Base-by-base conservation (phyloP, 306 rosid species). In the Medicago arabica region DNA sequence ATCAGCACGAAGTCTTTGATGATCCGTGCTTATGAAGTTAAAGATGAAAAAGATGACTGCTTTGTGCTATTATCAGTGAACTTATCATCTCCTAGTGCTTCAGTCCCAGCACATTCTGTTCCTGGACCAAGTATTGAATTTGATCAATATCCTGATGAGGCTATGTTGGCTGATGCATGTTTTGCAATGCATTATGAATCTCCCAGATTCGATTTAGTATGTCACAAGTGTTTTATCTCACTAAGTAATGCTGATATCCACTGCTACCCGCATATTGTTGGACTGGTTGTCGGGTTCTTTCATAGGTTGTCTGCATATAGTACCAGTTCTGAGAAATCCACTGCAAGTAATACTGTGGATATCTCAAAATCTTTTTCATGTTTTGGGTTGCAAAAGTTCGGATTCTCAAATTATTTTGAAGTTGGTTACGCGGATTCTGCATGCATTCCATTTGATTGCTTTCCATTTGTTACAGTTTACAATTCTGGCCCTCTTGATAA, bases 401-500 rank as follows among this genome's bases (percentile, higher is more conserved):
- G 98, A 46, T 85, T 90, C 84, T 92, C 98, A 36, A 95, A 95
- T 84, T 95, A 88, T 83, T 68, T 85, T 44, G 90, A 92, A 72
- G 44, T 55, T 62, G 97, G 88, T 54, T 87, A 89, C 47, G 40
- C 84, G 69, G 96, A 86, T 75, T 79, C 83, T 85, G 85, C 89
- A 72, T 83, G 89, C 84, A 92, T 95, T 78, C 93, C 93, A n/a
- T 23, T 87, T 69, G 88, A 87, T 75, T 74, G 47, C 75, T 95
- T 92, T 81, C 98, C 98, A 2, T 94, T 95, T 82, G 80, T 89
- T 55, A 88, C 97, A 4, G 71, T 92, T 78, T 61, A 51, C 74
- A 88, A 87, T 83, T 64, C 82, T 84, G 90, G 92, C 82, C 64
- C 88, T 65, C 91, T 92, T 64, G 80, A 78, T 80, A 85, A 72